phyloP scores from a whole-genome alignment of 2,329 filamentous ascomycete genomes.

The Trichoderma simmonsii region DNA sequence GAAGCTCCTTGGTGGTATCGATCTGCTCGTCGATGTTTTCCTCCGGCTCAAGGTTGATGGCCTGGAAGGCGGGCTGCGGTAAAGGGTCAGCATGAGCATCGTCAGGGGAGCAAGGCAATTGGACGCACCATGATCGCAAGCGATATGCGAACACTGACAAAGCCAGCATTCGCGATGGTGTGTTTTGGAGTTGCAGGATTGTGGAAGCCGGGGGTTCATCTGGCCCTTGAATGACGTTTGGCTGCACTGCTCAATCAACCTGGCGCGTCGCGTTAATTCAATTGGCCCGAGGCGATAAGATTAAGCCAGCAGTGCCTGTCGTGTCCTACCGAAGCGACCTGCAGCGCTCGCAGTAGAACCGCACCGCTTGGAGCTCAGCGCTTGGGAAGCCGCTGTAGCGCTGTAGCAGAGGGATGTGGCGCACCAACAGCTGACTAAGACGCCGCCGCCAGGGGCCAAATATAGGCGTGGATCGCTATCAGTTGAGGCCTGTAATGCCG shows the following conservation, averaged over 20 bases:
- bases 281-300: slow-evolving; percentile 9
- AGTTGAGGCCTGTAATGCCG: not conserved
- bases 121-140: slow-evolving; percentile 19
- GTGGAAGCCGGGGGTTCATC: not conserved
- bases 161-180: slow-evolving; percentile 15
- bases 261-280: slow-evolving; percentile 15
- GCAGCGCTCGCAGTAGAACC: not conserved
- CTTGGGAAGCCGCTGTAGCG: not conserved
- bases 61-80: slow-evolving; percentile 66
- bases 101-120: not conserved
- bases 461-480: not conserved
- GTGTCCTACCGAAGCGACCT: not conserved
- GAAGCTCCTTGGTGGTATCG: slow-evolving; percentile 92
- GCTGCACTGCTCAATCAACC: not conserved
- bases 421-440: not conserved
- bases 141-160: slow-evolving; percentile 6
- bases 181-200: not conserved
- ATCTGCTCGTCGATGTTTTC: slow-evolving; percentile 86
- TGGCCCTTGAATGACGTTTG: slow-evolving; percentile 1
- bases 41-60: slow-evolving; percentile 92
- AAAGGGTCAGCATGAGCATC: not conserved
- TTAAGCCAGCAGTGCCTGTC: not conserved
- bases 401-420: not conserved
- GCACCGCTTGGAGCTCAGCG: not conserved
- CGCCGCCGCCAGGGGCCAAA: not conserved